Evolutionary conservation across 805 yeast genomes (phyloP), one percentile per base, ranked within the genome.

Genomic region (Kluyveromyces wickerhamii): DNA sequence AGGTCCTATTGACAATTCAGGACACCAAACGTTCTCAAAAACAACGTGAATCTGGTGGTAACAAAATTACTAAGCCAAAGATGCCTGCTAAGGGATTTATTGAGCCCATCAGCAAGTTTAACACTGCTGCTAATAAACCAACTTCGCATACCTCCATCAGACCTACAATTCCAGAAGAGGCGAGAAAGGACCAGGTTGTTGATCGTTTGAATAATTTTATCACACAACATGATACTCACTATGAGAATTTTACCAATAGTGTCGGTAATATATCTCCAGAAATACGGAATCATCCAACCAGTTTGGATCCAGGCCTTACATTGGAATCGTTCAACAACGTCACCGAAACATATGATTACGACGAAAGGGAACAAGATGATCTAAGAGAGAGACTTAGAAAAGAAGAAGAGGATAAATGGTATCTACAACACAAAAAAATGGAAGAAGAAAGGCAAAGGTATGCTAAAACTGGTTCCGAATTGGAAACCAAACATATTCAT

Each of bases 1-100:
- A 81, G 58, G 86, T 92, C 42, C 62, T 92, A 39, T 74, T 72
- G 37, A 85, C 96, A 7, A 87, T 89, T 52, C 80, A 81, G 54
- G 73, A 79, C 27, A 77, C 96, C 2, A 72, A 73, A 47, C 68
- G 57, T 16, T 43, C 59, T 14, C 54, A 53, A 39, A 53, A 43
- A 27, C 48, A 46, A 43, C 44, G 44, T 23, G 42, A 36, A 29
- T n/a, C 36, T 32, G 13, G 39, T 30, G 10, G 36, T 27, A 12
- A 7, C 29, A 30, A 37, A 32, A 19, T 45, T 32, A 16, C 44
- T 29, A 34, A 45, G 29, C 34, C 34, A 36, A 32, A 18, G 16
- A 28, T 37, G 37, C 34, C 12, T 14, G 8, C 29, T 26, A 26
- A 26, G 10, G 29, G 17, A 7, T 26, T 26, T n/a, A 19, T 14